Percentiles rank a stretch among this genome's conserved stretches.
phyloP scores from a whole-genome alignment of 1,139 yeast species.

The Yamadazyma epiphylla region DNA sequence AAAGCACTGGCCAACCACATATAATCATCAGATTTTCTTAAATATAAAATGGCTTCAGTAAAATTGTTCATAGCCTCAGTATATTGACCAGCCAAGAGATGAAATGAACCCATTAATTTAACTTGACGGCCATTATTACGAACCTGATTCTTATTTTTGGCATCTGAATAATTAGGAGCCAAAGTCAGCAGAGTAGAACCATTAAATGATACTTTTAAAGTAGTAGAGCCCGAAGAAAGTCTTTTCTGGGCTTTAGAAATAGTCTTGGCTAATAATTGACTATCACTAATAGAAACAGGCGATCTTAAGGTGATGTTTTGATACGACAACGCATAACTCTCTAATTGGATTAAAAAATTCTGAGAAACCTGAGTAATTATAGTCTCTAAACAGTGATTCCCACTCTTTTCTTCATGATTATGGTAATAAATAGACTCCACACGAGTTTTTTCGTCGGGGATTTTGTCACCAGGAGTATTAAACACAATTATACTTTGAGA shows the following conservation, averaged over 20 bases:
- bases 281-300: constrained; percentile 62
- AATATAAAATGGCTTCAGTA: constrained; percentile 61
- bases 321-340: constrained; percentile 66
- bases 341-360: constrained; percentile 59
- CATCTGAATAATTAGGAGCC: constrained; percentile 11
- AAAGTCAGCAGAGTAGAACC: constrained; percentile 3
- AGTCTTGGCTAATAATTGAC: constrained; percentile 46
- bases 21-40: constrained; percentile 66
- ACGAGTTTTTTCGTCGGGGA: constrained; percentile 3
- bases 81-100: constrained; percentile 74
- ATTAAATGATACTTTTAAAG: constrained; percentile 32
- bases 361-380: constrained; percentile 70
- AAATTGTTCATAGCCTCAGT: constrained; percentile 68
- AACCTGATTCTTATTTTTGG: constrained; percentile 29
- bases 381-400: constrained; percentile 47
- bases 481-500: constrained; percentile 62
- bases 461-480: constrained; percentile 39
- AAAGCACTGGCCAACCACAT: constrained; percentile 87
- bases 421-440: not conserved
- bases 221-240: constrained; percentile 34
- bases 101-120: constrained; percentile 74
- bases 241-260: constrained; percentile 50
- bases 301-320: constrained; percentile 69
- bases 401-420: not conserved
- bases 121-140: constrained; percentile 62